Evolutionary conservation across 129 eudicot species (phyloP), one percentile per base, ranked within the genome.

Genomic region (Artemisia annua): DNA sequence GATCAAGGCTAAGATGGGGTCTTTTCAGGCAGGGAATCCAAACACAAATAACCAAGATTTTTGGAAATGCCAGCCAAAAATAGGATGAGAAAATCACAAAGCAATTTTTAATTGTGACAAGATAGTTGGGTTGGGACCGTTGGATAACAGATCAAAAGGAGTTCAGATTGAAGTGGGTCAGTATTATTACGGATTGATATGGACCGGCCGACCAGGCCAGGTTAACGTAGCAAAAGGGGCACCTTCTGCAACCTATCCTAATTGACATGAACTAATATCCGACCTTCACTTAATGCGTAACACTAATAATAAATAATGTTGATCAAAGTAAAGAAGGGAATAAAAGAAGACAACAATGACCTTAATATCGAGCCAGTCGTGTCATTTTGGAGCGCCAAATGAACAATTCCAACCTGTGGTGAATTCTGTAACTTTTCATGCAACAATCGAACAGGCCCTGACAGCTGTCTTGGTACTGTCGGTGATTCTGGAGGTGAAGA

Each of bases 401-500:
- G 99, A 16, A 90, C 78, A 22, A 95, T 75, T 70, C 99, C 99
- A 71, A 91, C 91, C 78, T 91, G 97, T 9, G 97, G 96, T 43
- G 87, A 82, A 81, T 84, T 88, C 85, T 86, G 88, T 59, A 95
- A 67, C 67, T 91, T 91, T 75, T 86, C 94, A 32, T 81, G 86
- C 80, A 95, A 79, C 19, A 95, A 61, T 67, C 84, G 79, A 59
- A 91, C 89, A 19, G 91, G 94, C 58, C 54, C 8, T 11, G 97
- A 84, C 60, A 87, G 94, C 69, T 91, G 89, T 58, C 88, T 83
- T 57, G 86, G 89, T 30, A 78, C 82, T 14, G 87, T 43, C 43
- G 99, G 97, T 66, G 99, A 95, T 24, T 86, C 89, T 1, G 97
- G 97, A 28, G 96, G 96, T 5, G 99, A 86, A 67, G 85, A 51